Base-by-base conservation (phyloP, 495 filamentous ascomycete genomes). In the Penicillium ucsense region DNA sequence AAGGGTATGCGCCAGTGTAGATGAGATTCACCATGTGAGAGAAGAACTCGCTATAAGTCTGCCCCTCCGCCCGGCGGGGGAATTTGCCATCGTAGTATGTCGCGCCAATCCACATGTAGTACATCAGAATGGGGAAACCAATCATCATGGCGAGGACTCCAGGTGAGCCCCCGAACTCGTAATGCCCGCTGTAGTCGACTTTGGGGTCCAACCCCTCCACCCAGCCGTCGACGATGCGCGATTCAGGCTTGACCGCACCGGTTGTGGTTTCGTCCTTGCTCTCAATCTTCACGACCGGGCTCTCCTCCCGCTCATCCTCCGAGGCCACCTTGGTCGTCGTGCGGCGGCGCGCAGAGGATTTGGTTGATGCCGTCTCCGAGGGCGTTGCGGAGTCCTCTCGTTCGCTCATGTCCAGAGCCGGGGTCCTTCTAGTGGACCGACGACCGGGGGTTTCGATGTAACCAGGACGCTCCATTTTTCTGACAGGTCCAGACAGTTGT, bases 51-150 rank as follows among this genome's bases (percentile, higher is more conserved):
- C 48, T 46, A 46, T 76, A 73, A 60, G 68, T 80, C 71, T 96
- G 76, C 31, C 75, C 85, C 43, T 74, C 60, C n/a, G 67, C 67
- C 30, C 79, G 86, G 44, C 66, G 65, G 20, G 91, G 91, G 48
- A 94, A 74, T 51, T 85, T 80, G 50, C 89, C 89, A 66, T 87
- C 71, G 63, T 95, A 98, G 66, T 89, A 91, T 39, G 82, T 88
- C 35, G 90, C 86, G 31, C 92, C 92, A 61, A 94, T 83, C 91
- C 91, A 98, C 88, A 98, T 91, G 72, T 95, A 96, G 73, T 85
- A 96, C 92, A 98, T 98, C 51, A 98, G 74, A 38, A 85, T 34
- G 8, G 92, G 92, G 66, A 96, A 98, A 40, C 81, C 83, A 49
- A 92, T 73, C 88, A 98, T 98, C 80, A 94, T 88, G 45, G 81